A percentile compares a stretch with the other conserved stretches of the same genome.
phyloP scores from a whole-genome alignment of 2,329 filamentous ascomycete species.

The Gyromitra esculenta region DNA sequence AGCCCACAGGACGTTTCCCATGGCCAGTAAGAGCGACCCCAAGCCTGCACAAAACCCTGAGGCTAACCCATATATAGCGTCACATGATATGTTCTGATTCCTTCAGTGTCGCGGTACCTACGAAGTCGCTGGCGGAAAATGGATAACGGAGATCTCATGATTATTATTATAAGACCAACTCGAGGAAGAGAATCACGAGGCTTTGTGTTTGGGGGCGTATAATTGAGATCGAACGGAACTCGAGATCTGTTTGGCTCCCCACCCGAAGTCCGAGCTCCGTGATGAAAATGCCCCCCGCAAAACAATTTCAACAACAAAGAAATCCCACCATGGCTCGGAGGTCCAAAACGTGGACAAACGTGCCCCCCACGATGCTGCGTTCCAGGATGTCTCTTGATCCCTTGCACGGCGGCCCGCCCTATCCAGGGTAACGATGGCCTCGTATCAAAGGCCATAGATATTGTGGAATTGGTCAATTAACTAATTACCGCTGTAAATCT shows the following conservation, averaged over 20 bases:
- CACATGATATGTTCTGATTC: conserved; percentile 36
- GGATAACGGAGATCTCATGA: conserved; percentile 9
- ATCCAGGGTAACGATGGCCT: conserved; percentile 14
- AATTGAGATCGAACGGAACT: conserved; percentile 24
- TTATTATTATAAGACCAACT: conserved; percentile 17
- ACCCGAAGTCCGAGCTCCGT: neutral
- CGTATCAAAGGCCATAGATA: conserved; percentile 7
- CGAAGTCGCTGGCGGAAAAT: conserved; percentile 17
- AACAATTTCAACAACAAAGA: conserved; percentile 24
- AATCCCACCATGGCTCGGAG: conserved; percentile 6
- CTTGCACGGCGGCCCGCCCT: conserved; percentile 30
- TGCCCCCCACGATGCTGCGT: conserved; percentile 18
- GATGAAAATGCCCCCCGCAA: neutral
- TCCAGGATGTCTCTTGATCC: conserved; percentile 4
- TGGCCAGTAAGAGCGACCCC: conserved; percentile 28
- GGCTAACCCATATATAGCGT: conserved; percentile 31
- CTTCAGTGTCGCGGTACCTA: conserved; percentile 14
- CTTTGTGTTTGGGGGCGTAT: conserved; percentile 34
- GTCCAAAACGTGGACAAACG: conserved; percentile 16
- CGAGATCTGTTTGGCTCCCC: neutral
- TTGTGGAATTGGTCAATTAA: neutral
- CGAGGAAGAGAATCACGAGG: conserved; percentile 20
- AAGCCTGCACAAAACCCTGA: conserved; percentile 24
- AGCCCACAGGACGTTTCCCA: conserved; percentile 25
- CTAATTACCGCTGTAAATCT: neutral